phyloP scores from a whole-genome alignment of 345 rosid genomes.

The Microthlaspi erraticum region DNA sequence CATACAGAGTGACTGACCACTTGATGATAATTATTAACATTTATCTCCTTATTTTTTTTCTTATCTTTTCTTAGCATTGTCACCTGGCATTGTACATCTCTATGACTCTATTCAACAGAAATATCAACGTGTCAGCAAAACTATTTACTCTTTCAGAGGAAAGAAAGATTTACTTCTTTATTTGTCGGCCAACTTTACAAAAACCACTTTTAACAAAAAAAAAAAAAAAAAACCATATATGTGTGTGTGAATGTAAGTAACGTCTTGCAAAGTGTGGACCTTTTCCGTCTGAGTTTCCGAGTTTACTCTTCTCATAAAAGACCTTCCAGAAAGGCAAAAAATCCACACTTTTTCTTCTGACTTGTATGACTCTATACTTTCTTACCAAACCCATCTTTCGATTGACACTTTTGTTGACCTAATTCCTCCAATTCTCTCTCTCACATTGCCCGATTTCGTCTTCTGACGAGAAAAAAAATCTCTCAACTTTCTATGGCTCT shows the following conservation, averaged over 20 bases:
- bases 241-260: slow-evolving; percentile 39
- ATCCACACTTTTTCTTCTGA: slow-evolving; percentile 28
- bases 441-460: slow-evolving; percentile 32
- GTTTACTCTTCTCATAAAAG: slow-evolving; percentile 35
- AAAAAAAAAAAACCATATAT: neutral
- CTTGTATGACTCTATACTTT: slow-evolving; percentile 21
- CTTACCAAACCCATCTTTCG: slow-evolving; percentile 36
- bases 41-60: no score
- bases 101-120: neutral
- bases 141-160: slow-evolving; percentile 7
- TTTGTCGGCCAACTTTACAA: slow-evolving; percentile 15
- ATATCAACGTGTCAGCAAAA: slow-evolving; percentile 23
- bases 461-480: slow-evolving; percentile 4
- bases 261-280: slow-evolving; percentile 41
- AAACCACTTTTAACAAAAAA: no score
- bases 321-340: slow-evolving; percentile 20
- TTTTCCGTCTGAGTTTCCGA: slow-evolving; percentile 37
- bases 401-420: slow-evolving; percentile 34
- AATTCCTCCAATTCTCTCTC: slow-evolving; percentile 25
- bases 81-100: no score
- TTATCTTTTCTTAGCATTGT: no score
- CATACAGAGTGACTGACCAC: no score
- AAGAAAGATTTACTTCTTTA: slow-evolving; percentile 5
- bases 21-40: no score
- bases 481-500: slow-evolving; percentile 56